Percentiles rank a stretch among this genome's conserved stretches.
phyloP scores from a whole-genome alignment of 192 early-diverging fungal species.

The Chytriomyces sp. region DNA sequence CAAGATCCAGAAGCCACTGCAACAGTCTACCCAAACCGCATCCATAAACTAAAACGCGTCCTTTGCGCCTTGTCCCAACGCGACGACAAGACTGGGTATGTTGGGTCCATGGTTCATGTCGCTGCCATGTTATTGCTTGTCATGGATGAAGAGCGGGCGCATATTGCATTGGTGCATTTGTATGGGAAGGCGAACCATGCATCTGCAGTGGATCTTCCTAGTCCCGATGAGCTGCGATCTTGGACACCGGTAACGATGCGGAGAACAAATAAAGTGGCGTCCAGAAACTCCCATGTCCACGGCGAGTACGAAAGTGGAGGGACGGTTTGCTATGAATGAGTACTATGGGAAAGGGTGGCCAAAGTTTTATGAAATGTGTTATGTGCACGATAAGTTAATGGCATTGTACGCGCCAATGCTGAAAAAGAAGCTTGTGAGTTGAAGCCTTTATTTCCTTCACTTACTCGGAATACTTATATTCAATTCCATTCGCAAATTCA shows the following conservation, averaged over 20 bases:
- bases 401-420: neutral
- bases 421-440: neutral
- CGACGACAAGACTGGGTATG: neutral
- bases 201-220: neutral
- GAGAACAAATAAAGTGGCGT: neutral
- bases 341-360: neutral
- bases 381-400: neutral
- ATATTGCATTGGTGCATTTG: conserved; percentile 15
- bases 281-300: neutral
- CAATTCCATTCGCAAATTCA: neutral
- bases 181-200: neutral
- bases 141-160: conserved; percentile 13
- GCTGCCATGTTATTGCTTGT: conserved; percentile 14
- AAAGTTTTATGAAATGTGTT: conserved; percentile 5
- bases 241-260: neutral
- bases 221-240: neutral
- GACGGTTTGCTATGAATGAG: neutral
- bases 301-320: neutral
- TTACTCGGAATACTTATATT: neutral
- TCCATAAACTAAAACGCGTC: conserved; percentile 1
- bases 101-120: conserved; percentile 1
- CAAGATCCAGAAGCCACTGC: neutral
- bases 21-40: neutral
- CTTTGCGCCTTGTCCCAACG: conserved; percentile 1
- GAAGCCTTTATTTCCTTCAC: neutral